Evolutionary conservation across 306 rosid genomes (phyloP).

Genomic region (Acacia confusa): DNA sequence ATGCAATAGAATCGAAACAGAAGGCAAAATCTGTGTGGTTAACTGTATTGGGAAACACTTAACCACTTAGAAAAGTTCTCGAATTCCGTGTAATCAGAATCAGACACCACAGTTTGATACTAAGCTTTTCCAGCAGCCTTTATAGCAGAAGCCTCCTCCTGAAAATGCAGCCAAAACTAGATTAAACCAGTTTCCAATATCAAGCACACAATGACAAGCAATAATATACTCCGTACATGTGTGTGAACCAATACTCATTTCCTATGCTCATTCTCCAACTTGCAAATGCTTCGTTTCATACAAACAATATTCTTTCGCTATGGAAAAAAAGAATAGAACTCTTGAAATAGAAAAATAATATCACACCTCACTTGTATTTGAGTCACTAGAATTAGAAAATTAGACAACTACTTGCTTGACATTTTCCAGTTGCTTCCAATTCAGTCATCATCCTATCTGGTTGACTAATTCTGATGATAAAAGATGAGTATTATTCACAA

Average conservation of each 20-base stretch:
- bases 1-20: constrained; percentile 28
- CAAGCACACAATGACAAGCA: background rate
- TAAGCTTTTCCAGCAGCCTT: constrained; percentile 78
- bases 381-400: too few species aligned
- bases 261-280: background rate
- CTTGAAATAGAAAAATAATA: too few species aligned
- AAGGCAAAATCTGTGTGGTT: constrained; percentile 27
- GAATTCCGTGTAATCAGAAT: constrained; percentile 64
- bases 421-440: background rate
- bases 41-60: constrained; percentile 68
- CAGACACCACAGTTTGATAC: constrained; percentile 75
- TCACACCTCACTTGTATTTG: too few species aligned
- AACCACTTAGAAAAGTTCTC: constrained; percentile 69
- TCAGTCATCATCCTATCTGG: background rate
- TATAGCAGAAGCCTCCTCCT: constrained; percentile 63
- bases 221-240: background rate
- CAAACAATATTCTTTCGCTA: background rate
- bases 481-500: background rate
- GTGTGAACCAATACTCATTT: background rate
- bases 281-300: background rate
- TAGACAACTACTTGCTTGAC: too few species aligned
- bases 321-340: too few species aligned
- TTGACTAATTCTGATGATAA: background rate
- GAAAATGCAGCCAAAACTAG: background rate
- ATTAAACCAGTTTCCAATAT: background rate